Evolutionary conservation across 2,329 filamentous ascomycete species (phyloP), one percentile per base, ranked within the genome.

Genomic region (Claviceps spartinae): DNA sequence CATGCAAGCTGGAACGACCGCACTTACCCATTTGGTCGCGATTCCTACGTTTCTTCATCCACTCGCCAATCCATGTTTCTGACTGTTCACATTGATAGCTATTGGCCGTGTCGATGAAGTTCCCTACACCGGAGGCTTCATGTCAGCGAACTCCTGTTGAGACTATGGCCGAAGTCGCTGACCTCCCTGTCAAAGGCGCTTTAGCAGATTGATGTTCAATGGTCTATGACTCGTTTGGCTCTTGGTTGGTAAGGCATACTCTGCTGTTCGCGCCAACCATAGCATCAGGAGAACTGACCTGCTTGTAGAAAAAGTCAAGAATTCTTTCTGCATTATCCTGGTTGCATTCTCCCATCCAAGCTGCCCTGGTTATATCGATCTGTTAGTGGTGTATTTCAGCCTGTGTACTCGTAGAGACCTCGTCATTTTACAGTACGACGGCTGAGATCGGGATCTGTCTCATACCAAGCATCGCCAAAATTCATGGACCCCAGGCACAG

Each of bases 31-130:
- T 77, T 61, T 85, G 71, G 57, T 86, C 82, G 24, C 85, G 76
- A 54, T 78, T 78, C n/a, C 74, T 72, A 9, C 80, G 75, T 55
- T 74, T 74, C 59, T 73, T 71, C 79, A 85, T 83, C 82, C 83
- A 88, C 58, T 84, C 81, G 38, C 84, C 84, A 52, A 88, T 69
- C 78, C 82, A 83, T 50, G 60, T 65, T 65, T 87, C 83, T 1
- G 78, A 78, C 63, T 85, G 73, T 54, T 71, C 72, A 51, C 72
- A 67, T 58, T 85, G 82, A 66, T 87, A 87, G 63, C 82, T 82
- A 67, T 81, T 84, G 54, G 82, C 61, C 0, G 82, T 86, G 63
- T 88, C 85, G 60, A 88, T 82, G 64, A 88, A 87, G 67, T 88
- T 88, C 24, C 85, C 84, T 53, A 40, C 20, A 20, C 2, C 6